phyloP scores from a whole-genome alignment of 2,329 filamentous ascomycete species.

The Neophaeococcomyces aloes region DNA sequence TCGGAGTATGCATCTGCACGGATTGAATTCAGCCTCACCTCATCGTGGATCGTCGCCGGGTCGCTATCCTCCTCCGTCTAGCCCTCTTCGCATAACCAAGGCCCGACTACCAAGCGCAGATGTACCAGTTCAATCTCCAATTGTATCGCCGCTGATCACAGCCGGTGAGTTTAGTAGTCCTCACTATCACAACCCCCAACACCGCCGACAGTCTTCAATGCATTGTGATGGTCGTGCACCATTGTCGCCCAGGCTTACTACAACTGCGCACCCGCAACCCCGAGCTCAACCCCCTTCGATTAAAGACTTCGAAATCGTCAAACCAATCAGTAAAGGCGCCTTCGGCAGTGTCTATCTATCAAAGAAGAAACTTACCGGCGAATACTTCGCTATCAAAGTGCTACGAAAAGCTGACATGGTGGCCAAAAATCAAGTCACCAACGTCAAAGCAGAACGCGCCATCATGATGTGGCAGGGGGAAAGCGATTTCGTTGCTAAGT shows the following conservation, averaged over 20 bases:
- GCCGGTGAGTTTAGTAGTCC: slow-evolving; percentile 57
- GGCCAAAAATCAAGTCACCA: slow-evolving; percentile 97
- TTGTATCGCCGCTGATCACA: slow-evolving; percentile 78
- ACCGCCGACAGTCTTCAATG: slow-evolving; percentile 83
- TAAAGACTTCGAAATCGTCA: slow-evolving; percentile 99
- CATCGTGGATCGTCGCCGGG: slow-evolving; percentile 83
- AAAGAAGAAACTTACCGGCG: slow-evolving; percentile 96
- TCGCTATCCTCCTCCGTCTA: slow-evolving; percentile 62
- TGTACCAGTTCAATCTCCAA: slow-evolving; percentile 51
- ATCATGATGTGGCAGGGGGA: slow-evolving; percentile 99
- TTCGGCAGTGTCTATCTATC: slow-evolving; percentile 97
- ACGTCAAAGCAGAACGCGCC: slow-evolving; percentile 94
- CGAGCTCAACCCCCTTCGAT: slow-evolving; percentile 88
- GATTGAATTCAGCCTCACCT: slow-evolving; percentile 56
- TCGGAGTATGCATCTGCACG: slow-evolving; percentile 72
- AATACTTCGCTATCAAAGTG: slow-evolving; percentile 98
- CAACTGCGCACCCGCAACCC: slow-evolving; percentile 70
- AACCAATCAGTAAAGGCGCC: slow-evolving; percentile 96
- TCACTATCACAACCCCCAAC: slow-evolving; percentile 49
- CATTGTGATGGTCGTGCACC: slow-evolving; percentile 62
- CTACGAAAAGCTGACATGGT: slow-evolving; percentile 99
- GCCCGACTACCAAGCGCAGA: slow-evolving; percentile 55
- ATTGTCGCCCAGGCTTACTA: slow-evolving; percentile 65
- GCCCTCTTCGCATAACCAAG: slow-evolving; percentile 75
- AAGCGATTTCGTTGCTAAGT: slow-evolving; percentile 95